Percentiles rank a stretch among this genome's conserved stretches.
Evolutionary conservation across 345 rosid genomes (phyloP).

Genomic region (Melaleuca quinquenervia): DNA sequence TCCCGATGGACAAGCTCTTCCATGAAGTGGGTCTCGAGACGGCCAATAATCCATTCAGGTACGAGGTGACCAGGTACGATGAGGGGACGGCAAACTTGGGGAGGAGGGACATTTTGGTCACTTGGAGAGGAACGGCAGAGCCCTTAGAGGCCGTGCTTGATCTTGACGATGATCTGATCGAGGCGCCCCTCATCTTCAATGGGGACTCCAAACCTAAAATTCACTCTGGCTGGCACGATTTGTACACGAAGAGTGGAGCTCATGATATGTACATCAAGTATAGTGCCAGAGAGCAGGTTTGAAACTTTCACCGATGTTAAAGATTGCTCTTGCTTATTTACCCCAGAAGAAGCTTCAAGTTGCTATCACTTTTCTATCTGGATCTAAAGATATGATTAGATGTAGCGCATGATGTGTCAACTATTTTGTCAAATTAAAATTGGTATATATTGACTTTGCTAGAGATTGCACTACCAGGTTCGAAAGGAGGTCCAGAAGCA

Average conservation of each 20-base stretch:
- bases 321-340: not conserved
- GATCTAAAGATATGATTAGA: not conserved
- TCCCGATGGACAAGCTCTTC: conserved; percentile 38
- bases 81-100: conserved; percentile 38
- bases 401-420: not conserved
- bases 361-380: not conserved
- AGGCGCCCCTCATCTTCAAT: conserved; percentile 30
- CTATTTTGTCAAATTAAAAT: not conserved
- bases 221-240: conserved; percentile 61
- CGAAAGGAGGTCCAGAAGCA: conserved; percentile 30
- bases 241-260: conserved; percentile 40
- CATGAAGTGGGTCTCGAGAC: conserved; percentile 36
- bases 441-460: not conserved
- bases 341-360: not conserved
- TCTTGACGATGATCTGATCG: conserved; percentile 25
- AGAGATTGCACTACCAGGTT: conserved; percentile 4
- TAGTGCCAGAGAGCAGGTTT: conserved; percentile 55
- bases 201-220: conserved; percentile 14
- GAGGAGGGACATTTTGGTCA: conserved; percentile 66
- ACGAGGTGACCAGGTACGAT: conserved; percentile 52
- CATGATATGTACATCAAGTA: conserved; percentile 13
- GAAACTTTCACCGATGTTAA: not conserved
- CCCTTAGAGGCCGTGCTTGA: conserved; percentile 48
- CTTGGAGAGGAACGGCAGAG: conserved; percentile 68
- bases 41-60: conserved; percentile 34